Evolutionary conservation across 1,284 basidiomycete genomes (phyloP).

Genomic region (Blastosporella zonata): DNA sequence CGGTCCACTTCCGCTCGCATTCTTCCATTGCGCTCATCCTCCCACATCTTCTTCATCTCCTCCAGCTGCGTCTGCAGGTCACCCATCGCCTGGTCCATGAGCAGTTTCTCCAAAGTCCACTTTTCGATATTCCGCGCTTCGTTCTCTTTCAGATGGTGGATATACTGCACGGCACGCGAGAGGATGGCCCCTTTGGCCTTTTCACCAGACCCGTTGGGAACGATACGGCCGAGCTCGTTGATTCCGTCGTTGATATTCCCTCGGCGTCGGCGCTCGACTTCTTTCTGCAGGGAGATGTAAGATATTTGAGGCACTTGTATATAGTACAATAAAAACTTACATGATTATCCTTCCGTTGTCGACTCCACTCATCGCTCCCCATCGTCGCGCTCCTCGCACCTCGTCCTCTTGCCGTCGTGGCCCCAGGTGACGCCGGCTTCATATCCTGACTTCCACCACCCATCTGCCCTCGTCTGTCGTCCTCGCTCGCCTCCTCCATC

Average conservation of each 20-base stretch:
- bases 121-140: slow-evolving; percentile 90
- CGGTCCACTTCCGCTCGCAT: slow-evolving; percentile 61
- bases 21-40: slow-evolving; percentile 61
- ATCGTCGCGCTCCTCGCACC: slow-evolving; percentile 52
- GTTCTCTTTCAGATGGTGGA: slow-evolving; percentile 87
- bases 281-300: slow-evolving; percentile 65
- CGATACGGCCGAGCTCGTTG: slow-evolving; percentile 85
- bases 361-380: slow-evolving; percentile 77
- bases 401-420: slow-evolving; percentile 38
- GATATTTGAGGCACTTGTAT: background rate
- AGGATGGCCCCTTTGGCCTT: slow-evolving; percentile 89
- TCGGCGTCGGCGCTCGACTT: slow-evolving; percentile 90
- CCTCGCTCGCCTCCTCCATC: slow-evolving; percentile 34
- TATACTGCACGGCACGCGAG: slow-evolving; percentile 82
- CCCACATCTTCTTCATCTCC: slow-evolving; percentile 70
- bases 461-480: slow-evolving; percentile 31
- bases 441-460: slow-evolving; percentile 22
- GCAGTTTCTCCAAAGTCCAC: slow-evolving; percentile 90
- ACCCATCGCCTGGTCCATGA: slow-evolving; percentile 91
- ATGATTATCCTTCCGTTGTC: slow-evolving; percentile 84
- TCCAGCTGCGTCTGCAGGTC: slow-evolving; percentile 78
- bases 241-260: slow-evolving; percentile 97
- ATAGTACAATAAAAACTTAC: slow-evolving; percentile 37
- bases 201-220: slow-evolving; percentile 84
- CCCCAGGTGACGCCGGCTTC: slow-evolving; percentile 17